Percentiles rank a stretch among this genome's conserved stretches.
Conservation (phyloP, 805 yeast species). For the Saturnispora silvae region DNA sequence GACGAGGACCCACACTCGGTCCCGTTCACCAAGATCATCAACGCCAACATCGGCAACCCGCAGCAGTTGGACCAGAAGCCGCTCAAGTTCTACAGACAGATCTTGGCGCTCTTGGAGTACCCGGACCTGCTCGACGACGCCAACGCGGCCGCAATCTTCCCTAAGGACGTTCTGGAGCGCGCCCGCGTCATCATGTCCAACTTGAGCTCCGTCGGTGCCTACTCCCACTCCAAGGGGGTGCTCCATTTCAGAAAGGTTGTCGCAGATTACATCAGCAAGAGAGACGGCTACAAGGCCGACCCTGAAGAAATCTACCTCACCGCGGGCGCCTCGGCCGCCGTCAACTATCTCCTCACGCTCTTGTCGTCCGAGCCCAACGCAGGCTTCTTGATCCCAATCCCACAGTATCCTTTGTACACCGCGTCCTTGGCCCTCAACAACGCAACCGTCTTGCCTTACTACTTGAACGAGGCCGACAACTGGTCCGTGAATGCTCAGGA, state of each 20-base stretch:
- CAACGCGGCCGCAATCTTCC: conserved; percentile 29
- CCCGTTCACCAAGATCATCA: conserved; percentile 71
- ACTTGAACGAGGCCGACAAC: conserved; percentile 62
- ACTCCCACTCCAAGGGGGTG: conserved; percentile 89
- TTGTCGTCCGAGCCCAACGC: conserved; percentile 57
- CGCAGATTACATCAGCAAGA: conserved; percentile 63
- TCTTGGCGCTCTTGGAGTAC: conserved; percentile 73
- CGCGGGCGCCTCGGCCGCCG: conserved; percentile 93
- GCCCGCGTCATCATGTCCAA: conserved; percentile 51
- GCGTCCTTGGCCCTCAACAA: conserved; percentile 85
- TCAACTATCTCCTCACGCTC: conserved; percentile 63
- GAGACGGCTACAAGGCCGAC: conserved; percentile 67
- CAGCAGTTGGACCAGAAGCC: conserved; percentile 95
- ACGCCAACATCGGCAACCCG: conserved; percentile 95
- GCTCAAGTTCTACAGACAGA: conserved; percentile 89
- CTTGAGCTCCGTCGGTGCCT: conserved; percentile 86
- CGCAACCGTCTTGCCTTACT: conserved; percentile 79
- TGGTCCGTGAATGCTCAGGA: conserved; percentile 78
- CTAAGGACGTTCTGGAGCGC: conserved; percentile 63
- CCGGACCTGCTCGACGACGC: conserved; percentile 50
- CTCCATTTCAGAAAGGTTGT: conserved; percentile 60
- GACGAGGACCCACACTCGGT: conserved; percentile 45
- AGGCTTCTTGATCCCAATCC: conserved; percentile 90
- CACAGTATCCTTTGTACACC: conserved; percentile 95
- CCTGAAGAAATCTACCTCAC: conserved; percentile 75